Conservation (phyloP, 352 stramenopile genomes). For the Pythium utonaiense region DNA sequence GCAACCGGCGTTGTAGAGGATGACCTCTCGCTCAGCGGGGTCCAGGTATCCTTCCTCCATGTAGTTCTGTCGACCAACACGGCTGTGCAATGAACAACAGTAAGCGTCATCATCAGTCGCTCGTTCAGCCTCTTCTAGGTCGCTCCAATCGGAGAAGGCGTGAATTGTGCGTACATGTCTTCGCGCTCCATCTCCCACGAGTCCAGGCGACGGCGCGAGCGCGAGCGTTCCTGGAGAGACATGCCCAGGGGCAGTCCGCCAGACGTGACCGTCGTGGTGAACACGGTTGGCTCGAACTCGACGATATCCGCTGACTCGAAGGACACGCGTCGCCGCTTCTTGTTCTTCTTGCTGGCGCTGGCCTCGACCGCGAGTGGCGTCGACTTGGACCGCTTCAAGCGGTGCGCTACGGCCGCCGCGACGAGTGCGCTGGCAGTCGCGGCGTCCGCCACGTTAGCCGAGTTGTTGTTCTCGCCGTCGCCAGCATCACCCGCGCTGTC, state of each 20-base stretch:
- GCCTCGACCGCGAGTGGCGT: neutral
- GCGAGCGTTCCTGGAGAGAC: slow-evolving; percentile 73
- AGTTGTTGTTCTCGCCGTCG: slow-evolving; percentile 13
- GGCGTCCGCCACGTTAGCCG: slow-evolving; percentile 4
- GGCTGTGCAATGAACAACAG: slow-evolving; percentile 24
- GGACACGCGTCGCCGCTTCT: slow-evolving; percentile 63
- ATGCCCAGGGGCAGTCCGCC: slow-evolving; percentile 72
- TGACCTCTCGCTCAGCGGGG: slow-evolving; percentile 65
- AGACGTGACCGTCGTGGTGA: slow-evolving; percentile 78
- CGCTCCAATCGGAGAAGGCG: neutral
- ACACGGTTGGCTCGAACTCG: slow-evolving; percentile 81
- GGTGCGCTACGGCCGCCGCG: neutral
- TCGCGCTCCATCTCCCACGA: slow-evolving; percentile 76
- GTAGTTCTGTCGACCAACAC: slow-evolving; percentile 75
- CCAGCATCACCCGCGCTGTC: neutral
- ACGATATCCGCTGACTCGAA: slow-evolving; percentile 85
- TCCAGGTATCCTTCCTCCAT: slow-evolving; percentile 87
- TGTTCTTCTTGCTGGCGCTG: slow-evolving; percentile 31
- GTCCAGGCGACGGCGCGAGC: slow-evolving; percentile 68
- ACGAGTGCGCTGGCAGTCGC: neutral
- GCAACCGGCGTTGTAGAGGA: slow-evolving; percentile 76
- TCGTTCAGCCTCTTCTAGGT: neutral
- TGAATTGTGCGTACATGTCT: slow-evolving; percentile 55
- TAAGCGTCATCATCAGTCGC: neutral
- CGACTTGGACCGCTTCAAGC: slow-evolving; percentile 15